Conservation (phyloP, 805 yeast species). For the Lachancea kluyveri region DNA sequence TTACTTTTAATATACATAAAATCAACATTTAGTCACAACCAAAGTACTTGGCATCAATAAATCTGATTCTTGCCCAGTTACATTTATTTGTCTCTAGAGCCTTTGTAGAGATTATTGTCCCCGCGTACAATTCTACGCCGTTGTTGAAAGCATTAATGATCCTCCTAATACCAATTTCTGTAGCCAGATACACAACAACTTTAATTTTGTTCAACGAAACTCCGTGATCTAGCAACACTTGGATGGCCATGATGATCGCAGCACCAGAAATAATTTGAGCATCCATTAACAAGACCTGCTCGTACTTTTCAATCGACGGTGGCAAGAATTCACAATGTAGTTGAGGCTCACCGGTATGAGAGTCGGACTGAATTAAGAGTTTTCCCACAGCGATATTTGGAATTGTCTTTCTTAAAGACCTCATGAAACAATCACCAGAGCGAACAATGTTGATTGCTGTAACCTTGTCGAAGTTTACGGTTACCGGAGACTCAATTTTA, state of each 20-base stretch:
- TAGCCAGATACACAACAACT: conserved; percentile 65
- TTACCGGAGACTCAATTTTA: conserved; percentile 20
- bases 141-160: conserved; percentile 65
- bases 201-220: conserved; percentile 56
- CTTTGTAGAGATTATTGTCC: conserved; percentile 47
- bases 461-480: conserved; percentile 39
- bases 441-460: conserved; percentile 76
- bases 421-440: conserved; percentile 90
- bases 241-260: conserved; percentile 90
- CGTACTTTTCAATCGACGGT: conserved; percentile 18
- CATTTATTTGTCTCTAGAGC: conserved; percentile 38
- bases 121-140: conserved; percentile 60
- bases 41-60: conserved; percentile 70
- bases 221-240: conserved; percentile 78
- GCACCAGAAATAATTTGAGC: conserved; percentile 91
- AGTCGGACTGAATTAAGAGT: conserved; percentile 78
- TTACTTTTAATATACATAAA: too few relatives aligned
- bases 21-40: conserved; percentile 40
- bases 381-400: conserved; percentile 81
- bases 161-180: conserved; percentile 71
- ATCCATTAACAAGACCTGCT: conserved; percentile 64
- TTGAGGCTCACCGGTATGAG: conserved; percentile 90
- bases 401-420: conserved; percentile 64
- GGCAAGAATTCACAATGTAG: conserved; percentile 80
- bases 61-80: conserved; percentile 60